Conservation (phyloP, 2,329 filamentous ascomycete species). For the Penicillium sp. region DNA sequence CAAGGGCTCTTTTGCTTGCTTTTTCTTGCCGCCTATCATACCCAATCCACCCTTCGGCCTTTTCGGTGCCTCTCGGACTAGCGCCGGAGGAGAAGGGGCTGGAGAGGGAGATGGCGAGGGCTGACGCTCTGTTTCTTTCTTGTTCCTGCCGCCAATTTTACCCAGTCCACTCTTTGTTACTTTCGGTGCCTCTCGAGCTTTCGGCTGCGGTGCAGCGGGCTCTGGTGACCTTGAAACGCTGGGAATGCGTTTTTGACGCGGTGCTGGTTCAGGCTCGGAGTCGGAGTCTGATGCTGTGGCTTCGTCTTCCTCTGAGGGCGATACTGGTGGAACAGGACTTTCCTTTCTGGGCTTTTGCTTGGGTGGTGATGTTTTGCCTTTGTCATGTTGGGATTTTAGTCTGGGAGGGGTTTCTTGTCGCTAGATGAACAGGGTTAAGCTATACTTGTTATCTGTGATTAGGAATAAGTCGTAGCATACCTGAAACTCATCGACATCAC, state of each 20-base stretch:
- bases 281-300: conserved; percentile 21
- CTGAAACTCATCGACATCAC: conserved; percentile 41
- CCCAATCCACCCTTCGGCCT: conserved; percentile 14
- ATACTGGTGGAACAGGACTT: conserved; percentile 6
- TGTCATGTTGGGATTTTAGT: conserved; percentile 19
- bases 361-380: not conserved
- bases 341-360: conserved; percentile 9
- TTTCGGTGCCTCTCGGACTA: not conserved
- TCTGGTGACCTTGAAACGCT: not conserved
- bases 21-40: conserved; percentile 22
- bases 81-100: not conserved
- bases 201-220: not conserved
- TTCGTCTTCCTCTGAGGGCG: conserved; percentile 17
- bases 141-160: conserved; percentile 20
- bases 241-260: conserved; percentile 3
- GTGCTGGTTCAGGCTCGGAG: conserved; percentile 12
- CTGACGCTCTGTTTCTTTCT: conserved; percentile 15
- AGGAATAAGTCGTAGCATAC: conserved; percentile 24
- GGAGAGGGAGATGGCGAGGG: conserved; percentile 6
- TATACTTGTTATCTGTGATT: not conserved
- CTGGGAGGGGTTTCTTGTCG: conserved; percentile 39
- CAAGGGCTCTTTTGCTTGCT: conserved; percentile 15
- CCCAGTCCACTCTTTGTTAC: conserved; percentile 13
- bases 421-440: conserved; percentile 20
- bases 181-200: not conserved